Percentiles rank a stretch among this genome's conserved stretches.
Evolutionary conservation across 2,329 filamentous ascomycete genomes (phyloP).

Genomic region (Ramichloridium luteum): DNA sequence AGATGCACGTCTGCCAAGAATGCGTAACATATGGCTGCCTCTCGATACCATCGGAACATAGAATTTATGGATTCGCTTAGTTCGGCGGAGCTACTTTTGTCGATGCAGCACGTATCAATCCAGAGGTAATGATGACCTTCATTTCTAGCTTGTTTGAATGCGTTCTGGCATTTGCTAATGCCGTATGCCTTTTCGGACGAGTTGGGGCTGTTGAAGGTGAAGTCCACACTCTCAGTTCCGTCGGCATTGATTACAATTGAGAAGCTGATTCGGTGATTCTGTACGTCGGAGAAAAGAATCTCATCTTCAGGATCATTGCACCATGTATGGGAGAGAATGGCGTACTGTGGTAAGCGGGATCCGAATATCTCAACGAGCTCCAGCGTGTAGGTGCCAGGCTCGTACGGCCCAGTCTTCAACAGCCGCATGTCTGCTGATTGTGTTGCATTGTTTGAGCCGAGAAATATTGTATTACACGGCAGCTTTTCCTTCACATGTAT

Average conservation of each 20-base stretch:
- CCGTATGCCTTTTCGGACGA: too few species aligned
- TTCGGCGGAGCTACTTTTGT: conserved; percentile 3
- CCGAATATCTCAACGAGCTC: too few species aligned
- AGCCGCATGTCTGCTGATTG: too few species aligned
- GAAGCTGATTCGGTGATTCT: too few species aligned
- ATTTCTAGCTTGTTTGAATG: not conserved
- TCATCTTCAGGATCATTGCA: conserved; percentile 1
- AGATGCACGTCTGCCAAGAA: conserved; percentile 4
- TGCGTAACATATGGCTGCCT: conserved; percentile 6
- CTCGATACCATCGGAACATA: conserved; percentile 3
- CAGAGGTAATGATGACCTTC: conserved; percentile 2
- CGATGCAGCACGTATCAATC: conserved; percentile 4
- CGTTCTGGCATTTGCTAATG: too few species aligned
- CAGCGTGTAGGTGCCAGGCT: too few species aligned
- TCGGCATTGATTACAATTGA: too few species aligned
- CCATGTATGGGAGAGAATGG: conserved; percentile 4
- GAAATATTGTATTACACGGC: too few species aligned
- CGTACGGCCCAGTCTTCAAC: conserved; percentile 5
- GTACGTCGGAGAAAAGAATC: conserved; percentile 8
- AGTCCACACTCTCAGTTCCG: too few species aligned
- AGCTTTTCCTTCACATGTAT: too few species aligned
- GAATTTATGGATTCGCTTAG: conserved; percentile 2
- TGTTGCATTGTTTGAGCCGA: too few species aligned
- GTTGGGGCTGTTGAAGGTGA: too few species aligned
- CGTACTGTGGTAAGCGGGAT: conserved; percentile 2